These are phyloP conservation scores for Byssothecium circinans DNA, from an alignment of 2,329 filamentous ascomycete genomes.

Conservation along the genomic window DNA sequence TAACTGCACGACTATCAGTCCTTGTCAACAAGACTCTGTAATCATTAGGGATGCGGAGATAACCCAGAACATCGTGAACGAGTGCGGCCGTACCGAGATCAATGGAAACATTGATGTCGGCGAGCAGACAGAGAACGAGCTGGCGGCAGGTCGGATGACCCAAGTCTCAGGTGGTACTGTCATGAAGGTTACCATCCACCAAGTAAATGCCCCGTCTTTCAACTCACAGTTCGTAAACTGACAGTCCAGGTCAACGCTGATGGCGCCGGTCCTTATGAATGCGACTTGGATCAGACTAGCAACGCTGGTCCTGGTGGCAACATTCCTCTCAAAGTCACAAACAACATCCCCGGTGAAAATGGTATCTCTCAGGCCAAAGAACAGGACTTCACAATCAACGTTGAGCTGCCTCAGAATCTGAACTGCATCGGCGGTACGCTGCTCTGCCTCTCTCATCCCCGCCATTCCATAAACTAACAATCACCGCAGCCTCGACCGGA, in stretches of 20 bases:
- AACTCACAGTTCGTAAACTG: slow-evolving; percentile 56
- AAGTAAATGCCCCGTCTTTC: slow-evolving; percentile 50
- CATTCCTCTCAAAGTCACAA: slow-evolving; percentile 55
- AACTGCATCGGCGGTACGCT: slow-evolving; percentile 54
- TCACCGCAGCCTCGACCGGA: slow-evolving; percentile 49
- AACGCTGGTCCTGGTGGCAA: slow-evolving; percentile 46
- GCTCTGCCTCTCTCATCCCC: background rate
- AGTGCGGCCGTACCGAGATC: slow-evolving; percentile 41
- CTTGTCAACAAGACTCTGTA: slow-evolving; percentile 43
- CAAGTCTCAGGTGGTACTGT: slow-evolving; percentile 27
- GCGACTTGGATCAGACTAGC: slow-evolving; percentile 64
- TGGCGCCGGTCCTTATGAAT: slow-evolving; percentile 66
- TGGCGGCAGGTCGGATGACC: slow-evolving; percentile 35
- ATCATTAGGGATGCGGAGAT: slow-evolving; percentile 43
- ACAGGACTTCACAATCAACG: slow-evolving; percentile 60
- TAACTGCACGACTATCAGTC: slow-evolving; percentile 42
- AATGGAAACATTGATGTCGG: slow-evolving; percentile 44
- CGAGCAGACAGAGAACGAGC: slow-evolving; percentile 42
- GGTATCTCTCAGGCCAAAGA: slow-evolving; percentile 60
- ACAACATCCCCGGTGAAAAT: slow-evolving; percentile 62
- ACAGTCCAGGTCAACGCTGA: slow-evolving; percentile 65
- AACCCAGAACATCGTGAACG: slow-evolving; percentile 42
- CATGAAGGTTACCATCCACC: slow-evolving; percentile 48
- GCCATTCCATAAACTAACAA: background rate
- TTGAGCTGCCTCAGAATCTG: slow-evolving; percentile 58